These are phyloP conservation scores for Wickerhamiella australiensis DNA, from an alignment of 805 yeast species.

Conservation along the genomic window DNA sequence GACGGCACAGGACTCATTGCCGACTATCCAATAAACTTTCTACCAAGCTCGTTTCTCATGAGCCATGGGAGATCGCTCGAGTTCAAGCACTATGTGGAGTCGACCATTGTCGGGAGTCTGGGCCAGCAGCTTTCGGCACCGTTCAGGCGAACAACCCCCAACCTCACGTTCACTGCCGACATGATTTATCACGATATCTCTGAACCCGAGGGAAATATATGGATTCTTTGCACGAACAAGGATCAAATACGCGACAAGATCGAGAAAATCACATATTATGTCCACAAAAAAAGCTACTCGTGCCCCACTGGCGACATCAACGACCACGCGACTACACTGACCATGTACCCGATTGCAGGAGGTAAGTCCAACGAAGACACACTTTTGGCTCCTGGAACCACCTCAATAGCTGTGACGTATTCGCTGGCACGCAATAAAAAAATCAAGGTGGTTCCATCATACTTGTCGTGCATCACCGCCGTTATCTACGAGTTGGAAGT, in stretches of 20 bases:
- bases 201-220: background rate
- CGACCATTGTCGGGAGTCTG: background rate
- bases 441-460: background rate
- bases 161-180: background rate
- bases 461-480: slow-evolving; percentile 7
- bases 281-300: slow-evolving; percentile 2
- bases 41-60: slow-evolving; percentile 2
- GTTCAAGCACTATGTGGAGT: background rate
- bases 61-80: background rate
- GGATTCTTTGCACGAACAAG: background rate
- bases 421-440: slow-evolving; percentile 1
- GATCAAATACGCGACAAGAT: background rate
- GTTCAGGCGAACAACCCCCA: background rate
- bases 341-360: background rate
- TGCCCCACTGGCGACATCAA: background rate
- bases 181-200: slow-evolving; percentile 5
- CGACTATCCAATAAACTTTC: background rate
- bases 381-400: background rate
- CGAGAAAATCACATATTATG: slow-evolving; percentile 1
- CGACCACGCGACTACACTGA: slow-evolving; percentile 1
- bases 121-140: background rate
- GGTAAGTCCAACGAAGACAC: background rate
- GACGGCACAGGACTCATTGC: slow-evolving; percentile 2
- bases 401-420: background rate
- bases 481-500: slow-evolving; percentile 5